Evolutionary conservation across 257 asterid genomes (phyloP), one percentile per base, ranked within the genome.

Genomic region (Mentha longifolia): DNA sequence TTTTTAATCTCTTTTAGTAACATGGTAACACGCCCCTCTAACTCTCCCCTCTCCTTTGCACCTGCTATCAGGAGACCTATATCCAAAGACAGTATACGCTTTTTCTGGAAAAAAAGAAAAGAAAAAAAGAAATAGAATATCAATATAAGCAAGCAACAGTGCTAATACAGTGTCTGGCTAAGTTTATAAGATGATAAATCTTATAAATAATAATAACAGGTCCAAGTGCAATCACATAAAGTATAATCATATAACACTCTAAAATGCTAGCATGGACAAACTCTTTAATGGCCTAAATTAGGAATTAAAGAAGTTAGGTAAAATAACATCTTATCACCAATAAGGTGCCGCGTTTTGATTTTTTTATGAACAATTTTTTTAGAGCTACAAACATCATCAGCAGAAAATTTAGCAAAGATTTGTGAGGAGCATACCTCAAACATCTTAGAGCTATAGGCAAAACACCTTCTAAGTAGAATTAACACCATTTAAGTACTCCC

Each of bases 41-140:
- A 72, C 73, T 94, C 99, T 6, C 99, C 99, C 85, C 99, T 84
- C 87, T 94, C 99, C 89, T 94, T 94, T 9, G 99, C 93, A 70
- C 99, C 99, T 62, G 99, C 88, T 76, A 94, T 84, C 43, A 94
- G 80, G 50, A 91, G 89, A 72, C 99, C 99, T 68, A 89, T 79
- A 81, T 91, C 99, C 79, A 94, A 83, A 71, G 97, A 85, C 79
- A 94, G 42, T 74, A 94, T 80, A 65, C 96, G 95, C 83, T 91
- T 94, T 79, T 86, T 77, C 99, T 94, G 97, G 65, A 61, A 17
- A 30, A 58, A 30, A 13, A 28, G 6, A 5, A 55, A 78, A 28
- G n/a, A n/a, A n/a, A n/a, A n/a, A n/a, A n/a, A n/a, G n/a, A n/a
- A n/a, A n/a, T n/a, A 86, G 65, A 79, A 65, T 50, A 67, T 17